phyloP scores from a whole-genome alignment of 768 basidiomycete species.

The Hygrophorus russula region DNA sequence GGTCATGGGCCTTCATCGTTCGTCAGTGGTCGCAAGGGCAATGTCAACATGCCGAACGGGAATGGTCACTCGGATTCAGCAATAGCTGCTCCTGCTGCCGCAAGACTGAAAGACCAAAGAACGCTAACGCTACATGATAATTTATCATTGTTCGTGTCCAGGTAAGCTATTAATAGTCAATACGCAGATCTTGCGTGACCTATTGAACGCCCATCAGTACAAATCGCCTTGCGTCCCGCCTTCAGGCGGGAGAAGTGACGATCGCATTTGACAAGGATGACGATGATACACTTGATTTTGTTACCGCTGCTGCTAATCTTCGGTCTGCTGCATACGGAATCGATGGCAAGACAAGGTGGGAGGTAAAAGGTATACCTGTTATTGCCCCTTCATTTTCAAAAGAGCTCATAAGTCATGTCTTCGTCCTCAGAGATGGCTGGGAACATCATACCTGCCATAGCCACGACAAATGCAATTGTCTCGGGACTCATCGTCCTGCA shows the following conservation, averaged over 20 bases:
- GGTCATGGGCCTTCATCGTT: neutral
- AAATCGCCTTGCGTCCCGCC: slow-evolving; percentile 61
- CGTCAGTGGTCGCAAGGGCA: slow-evolving; percentile 14
- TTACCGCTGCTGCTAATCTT: slow-evolving; percentile 89
- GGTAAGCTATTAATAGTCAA: slow-evolving; percentile 35
- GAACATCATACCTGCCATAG: slow-evolving; percentile 98
- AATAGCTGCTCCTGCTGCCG: slow-evolving; percentile 2
- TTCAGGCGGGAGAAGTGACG: slow-evolving; percentile 53
- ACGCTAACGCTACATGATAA: slow-evolving; percentile 71
- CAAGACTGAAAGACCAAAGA: slow-evolving; percentile 71
- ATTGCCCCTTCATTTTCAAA: neutral
- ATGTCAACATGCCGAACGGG: slow-evolving; percentile 9
- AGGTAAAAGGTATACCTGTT: slow-evolving; percentile 77
- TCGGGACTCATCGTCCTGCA: slow-evolving; percentile 93
- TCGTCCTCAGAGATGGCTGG: slow-evolving; percentile 99
- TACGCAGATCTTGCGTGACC: no score
- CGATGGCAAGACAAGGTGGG: slow-evolving; percentile 82
- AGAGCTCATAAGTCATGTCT: neutral
- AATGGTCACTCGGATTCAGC: slow-evolving; percentile 1
- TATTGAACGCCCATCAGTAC: slow-evolving; percentile 36
- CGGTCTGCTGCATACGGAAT: slow-evolving; percentile 89
- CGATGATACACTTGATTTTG: slow-evolving; percentile 93
- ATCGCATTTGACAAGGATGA: slow-evolving; percentile 98
- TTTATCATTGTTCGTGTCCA: slow-evolving; percentile 72
- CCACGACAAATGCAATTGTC: slow-evolving; percentile 96